phyloP scores from a whole-genome alignment of 2,329 filamentous ascomycete genomes.

The Aureobasidium leucospermi region DNA sequence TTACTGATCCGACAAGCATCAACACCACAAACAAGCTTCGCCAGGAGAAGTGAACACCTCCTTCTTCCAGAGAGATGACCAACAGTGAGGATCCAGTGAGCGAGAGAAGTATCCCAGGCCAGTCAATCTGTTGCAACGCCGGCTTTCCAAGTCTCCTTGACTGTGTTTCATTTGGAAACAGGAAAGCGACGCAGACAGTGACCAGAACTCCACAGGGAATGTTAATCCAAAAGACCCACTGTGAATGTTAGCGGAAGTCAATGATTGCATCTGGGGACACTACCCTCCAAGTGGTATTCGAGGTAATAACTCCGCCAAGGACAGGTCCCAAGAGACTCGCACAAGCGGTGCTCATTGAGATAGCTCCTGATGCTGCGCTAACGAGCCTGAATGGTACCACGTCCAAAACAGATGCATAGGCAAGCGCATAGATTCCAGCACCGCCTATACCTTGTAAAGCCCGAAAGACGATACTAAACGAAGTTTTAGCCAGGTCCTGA shows the following conservation, averaged over 20 bases:
- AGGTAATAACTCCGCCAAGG: constrained; percentile 23
- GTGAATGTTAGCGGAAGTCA: neutral
- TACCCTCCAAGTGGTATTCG: constrained; percentile 34
- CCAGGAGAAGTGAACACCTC: neutral
- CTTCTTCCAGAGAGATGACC: neutral
- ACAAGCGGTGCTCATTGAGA: constrained; percentile 3
- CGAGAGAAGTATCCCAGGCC: constrained; percentile 7
- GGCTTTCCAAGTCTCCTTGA: neutral
- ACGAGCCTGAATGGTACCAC: constrained; percentile 2
- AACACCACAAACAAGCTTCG: neutral
- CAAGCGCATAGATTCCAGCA: constrained; percentile 9
- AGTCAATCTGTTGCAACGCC: neutral
- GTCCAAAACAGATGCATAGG: constrained; percentile 1
- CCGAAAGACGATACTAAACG: constrained; percentile 6
- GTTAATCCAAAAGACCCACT: constrained; percentile 39
- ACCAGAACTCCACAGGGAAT: constrained; percentile 7
- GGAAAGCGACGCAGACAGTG: neutral
- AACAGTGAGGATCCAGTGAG: neutral
- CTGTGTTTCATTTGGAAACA: neutral
- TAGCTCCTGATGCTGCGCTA: constrained; percentile 6
- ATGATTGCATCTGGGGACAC: too few species aligned
- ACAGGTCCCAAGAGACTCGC: constrained; percentile 7
- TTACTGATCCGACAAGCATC: neutral
- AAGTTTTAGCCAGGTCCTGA: too few species aligned
- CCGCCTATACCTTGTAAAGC: constrained; percentile 12